A percentile compares a stretch with the other conserved stretches of the same genome.
phyloP scores from a whole-genome alignment of 441 rosid species.

The Populus hybrid region DNA sequence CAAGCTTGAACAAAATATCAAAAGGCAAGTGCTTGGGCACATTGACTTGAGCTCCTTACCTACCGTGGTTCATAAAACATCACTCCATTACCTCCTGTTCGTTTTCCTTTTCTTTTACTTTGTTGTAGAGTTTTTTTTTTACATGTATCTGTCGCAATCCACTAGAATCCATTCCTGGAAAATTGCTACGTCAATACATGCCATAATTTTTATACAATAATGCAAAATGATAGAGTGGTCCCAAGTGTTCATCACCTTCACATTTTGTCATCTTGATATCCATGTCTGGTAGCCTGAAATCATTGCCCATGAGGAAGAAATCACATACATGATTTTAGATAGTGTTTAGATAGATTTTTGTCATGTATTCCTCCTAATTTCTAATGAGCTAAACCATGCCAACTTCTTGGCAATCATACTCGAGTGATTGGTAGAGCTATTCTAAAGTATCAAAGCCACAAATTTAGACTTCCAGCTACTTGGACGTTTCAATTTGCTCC shows the following conservation, averaged over 20 bases:
- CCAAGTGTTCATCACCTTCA: neutral
- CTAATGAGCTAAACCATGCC: neutral
- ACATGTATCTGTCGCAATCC: neutral
- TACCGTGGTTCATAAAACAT: conserved; percentile 2
- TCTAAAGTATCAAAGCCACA: neutral
- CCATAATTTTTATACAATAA: neutral
- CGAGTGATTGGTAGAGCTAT: neutral
- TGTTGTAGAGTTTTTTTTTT: neutral
- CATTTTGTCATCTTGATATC: neutral
- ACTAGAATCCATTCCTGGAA: neutral
- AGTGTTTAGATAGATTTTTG: neutral
- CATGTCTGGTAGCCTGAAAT: neutral
- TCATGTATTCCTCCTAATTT: neutral
- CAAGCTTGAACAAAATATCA: neutral
- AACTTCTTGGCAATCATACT: neutral
- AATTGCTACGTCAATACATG: neutral
- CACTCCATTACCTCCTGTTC: neutral
- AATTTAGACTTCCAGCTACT: neutral
- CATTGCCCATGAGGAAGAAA: neutral
- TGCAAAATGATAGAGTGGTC: neutral
- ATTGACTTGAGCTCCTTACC: conserved; percentile 10
- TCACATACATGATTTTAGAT: neutral
- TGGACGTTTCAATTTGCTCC: neutral
- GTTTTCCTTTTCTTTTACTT: neutral
- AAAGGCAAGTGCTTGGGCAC: neutral